Percentiles rank a stretch among this genome's conserved stretches.
phyloP scores from a whole-genome alignment of 1,284 basidiomycete genomes.

The Rhodotorula sp. region DNA sequence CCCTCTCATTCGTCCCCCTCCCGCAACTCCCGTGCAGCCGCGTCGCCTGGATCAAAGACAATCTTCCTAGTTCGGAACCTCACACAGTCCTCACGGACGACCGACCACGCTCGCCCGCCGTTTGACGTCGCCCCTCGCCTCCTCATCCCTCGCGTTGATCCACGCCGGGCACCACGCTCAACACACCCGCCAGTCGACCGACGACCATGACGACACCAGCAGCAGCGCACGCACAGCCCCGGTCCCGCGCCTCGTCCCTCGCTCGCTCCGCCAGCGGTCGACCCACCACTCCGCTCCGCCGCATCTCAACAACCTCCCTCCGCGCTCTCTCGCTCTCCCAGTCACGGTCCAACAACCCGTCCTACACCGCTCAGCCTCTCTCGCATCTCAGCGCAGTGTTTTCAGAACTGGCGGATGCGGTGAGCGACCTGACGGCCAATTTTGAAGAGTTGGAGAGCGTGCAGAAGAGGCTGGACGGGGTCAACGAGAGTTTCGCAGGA shows the following conservation, averaged over 20 bases:
- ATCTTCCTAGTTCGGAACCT: too few relatives aligned
- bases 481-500: constrained; percentile 51
- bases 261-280: constrained; percentile 8
- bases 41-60: too few relatives aligned
- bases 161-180: too few relatives aligned
- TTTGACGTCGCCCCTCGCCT: too few relatives aligned
- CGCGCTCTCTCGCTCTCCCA: constrained; percentile 31
- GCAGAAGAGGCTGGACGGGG: constrained; percentile 46
- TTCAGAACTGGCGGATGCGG: constrained; percentile 49
- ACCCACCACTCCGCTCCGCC: constrained; percentile 38
- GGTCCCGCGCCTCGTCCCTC: constrained; percentile 15
- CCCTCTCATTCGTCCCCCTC: not conserved
- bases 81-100: too few relatives aligned
- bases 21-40: not conserved
- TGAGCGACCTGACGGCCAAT: constrained; percentile 47
- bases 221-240: not conserved
- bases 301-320: constrained; percentile 32
- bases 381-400: constrained; percentile 47
- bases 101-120: too few relatives aligned
- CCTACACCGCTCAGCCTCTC: constrained; percentile 43
- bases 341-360: constrained; percentile 11
- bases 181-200: too few relatives aligned
- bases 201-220: not conserved
- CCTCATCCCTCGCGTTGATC: too few relatives aligned
- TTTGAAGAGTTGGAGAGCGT: constrained; percentile 45